Evolutionary conservation across 2,329 filamentous ascomycete species (phyloP).

Genomic region (Talaromyces sp.): DNA sequence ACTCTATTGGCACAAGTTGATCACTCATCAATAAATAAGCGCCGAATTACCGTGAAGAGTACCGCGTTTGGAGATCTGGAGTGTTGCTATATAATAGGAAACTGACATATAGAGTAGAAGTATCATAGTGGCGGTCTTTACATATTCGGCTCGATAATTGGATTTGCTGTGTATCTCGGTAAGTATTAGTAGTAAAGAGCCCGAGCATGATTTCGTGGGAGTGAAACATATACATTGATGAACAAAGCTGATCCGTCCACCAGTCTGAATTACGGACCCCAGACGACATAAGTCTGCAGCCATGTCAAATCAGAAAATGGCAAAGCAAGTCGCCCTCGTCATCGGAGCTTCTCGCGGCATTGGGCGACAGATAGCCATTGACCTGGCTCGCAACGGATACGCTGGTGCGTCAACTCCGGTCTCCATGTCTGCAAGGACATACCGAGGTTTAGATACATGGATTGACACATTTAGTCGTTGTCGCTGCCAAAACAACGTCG

Average conservation of each 20-base stretch:
- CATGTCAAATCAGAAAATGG: constrained; percentile 21
- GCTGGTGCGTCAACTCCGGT: constrained; percentile 50
- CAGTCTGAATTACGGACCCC: background rate
- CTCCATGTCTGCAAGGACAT: background rate
- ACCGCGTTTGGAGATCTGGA: background rate
- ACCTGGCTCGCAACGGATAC: constrained; percentile 68
- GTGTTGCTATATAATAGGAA: background rate
- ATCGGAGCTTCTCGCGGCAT: constrained; percentile 77
- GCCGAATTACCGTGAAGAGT: background rate
- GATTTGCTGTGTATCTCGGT: background rate
- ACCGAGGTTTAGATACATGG: background rate
- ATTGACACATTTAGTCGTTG: constrained; percentile 55
- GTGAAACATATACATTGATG: background rate
- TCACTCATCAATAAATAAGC: constrained; percentile 3
- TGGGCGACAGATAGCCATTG: constrained; percentile 73
- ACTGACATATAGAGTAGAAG: background rate
- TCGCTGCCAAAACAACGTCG: constrained; percentile 71
- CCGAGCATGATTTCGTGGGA: background rate
- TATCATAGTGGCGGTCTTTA: background rate
- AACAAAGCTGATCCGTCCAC: background rate
- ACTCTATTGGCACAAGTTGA: background rate
- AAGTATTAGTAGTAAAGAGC: background rate
- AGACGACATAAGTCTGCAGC: too few species aligned
- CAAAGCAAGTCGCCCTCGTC: constrained; percentile 59
- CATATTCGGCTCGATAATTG: background rate